These are phyloP conservation scores for Cornus suecica DNA, from an alignment of 148 eudicot genomes.

Conservation along the genomic window DNA sequence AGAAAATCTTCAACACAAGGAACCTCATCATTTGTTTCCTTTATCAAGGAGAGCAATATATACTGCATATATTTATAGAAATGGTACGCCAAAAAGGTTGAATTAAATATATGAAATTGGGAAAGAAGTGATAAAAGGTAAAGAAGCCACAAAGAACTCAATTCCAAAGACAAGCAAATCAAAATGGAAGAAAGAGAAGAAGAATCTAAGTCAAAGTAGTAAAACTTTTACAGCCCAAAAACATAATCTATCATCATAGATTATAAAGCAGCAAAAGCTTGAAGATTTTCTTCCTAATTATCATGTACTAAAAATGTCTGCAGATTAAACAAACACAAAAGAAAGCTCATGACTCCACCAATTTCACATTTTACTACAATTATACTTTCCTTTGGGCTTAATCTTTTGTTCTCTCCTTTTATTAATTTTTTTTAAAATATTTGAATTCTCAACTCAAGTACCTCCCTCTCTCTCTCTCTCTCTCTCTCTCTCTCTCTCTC, in stretches of 20 bases:
- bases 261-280: conserved; percentile 19
- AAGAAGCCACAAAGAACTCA: conserved; percentile 29
- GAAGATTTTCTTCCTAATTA: conserved; percentile 12
- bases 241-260: conserved; percentile 24
- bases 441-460: background rate
- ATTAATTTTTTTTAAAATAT: too few species aligned
- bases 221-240: conserved; percentile 30
- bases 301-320: background rate
- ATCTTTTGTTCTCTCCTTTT: background rate
- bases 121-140: conserved; percentile 9
- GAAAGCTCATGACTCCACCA: background rate
- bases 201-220: conserved; percentile 41
- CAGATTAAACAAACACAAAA: background rate
- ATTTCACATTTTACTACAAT: background rate
- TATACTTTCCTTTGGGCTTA: background rate
- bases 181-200: conserved; percentile 32
- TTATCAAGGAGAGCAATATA: background rate
- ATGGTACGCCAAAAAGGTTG: background rate
- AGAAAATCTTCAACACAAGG: background rate
- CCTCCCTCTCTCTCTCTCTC: conserved; percentile 7
- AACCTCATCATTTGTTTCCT: conserved; percentile 7
- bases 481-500: background rate
- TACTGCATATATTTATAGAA: background rate
- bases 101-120: conserved; percentile 5
- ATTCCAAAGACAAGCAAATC: conserved; percentile 37